A percentile compares a stretch with the other conserved stretches of the same genome.
Evolutionary conservation across 202 grass and related monocot species (phyloP).

Genomic region (Schoenoplectus triqueter): DNA sequence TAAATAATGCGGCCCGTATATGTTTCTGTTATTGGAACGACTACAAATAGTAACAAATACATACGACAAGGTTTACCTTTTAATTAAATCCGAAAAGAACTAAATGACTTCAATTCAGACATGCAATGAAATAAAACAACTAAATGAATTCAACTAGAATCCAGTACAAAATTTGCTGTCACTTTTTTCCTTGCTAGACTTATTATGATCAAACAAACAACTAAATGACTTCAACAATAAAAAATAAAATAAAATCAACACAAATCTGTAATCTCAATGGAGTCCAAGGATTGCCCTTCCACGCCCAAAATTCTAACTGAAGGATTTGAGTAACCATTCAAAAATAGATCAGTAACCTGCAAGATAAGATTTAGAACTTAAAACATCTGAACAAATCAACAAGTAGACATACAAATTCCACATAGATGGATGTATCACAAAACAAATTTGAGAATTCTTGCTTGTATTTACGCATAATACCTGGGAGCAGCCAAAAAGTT

Average conservation of each 20-base stretch:
- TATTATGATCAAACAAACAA: slow-evolving; percentile 2
- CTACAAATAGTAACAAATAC: too few relatives aligned
- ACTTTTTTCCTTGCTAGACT: not conserved
- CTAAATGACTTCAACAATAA: not conserved
- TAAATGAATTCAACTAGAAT: not conserved
- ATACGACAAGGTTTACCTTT: too few relatives aligned
- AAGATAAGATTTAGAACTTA: slow-evolving; percentile 38
- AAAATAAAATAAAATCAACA: not conserved
- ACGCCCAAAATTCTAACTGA: slow-evolving; percentile 63
- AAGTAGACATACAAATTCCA: not conserved
- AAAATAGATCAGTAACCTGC: slow-evolving; percentile 79
- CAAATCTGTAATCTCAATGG: slow-evolving; percentile 39
- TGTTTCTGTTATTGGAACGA: too few relatives aligned
- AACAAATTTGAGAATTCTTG: slow-evolving; percentile 4
- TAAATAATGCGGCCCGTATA: too few relatives aligned
- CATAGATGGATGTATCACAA: not conserved
- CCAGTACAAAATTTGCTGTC: not conserved
- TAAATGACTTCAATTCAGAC: too few relatives aligned
- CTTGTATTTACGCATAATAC: slow-evolving; percentile 41
- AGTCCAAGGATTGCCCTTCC: slow-evolving; percentile 53
- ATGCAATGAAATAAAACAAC: not conserved
- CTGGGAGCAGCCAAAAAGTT: slow-evolving; percentile 94
- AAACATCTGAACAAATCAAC: slow-evolving; percentile 12
- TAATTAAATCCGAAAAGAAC: too few relatives aligned
- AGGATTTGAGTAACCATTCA: slow-evolving; percentile 72